Base-by-base conservation (phyloP, 805 yeast species). In the Metschnikowia henanensis region DNA sequence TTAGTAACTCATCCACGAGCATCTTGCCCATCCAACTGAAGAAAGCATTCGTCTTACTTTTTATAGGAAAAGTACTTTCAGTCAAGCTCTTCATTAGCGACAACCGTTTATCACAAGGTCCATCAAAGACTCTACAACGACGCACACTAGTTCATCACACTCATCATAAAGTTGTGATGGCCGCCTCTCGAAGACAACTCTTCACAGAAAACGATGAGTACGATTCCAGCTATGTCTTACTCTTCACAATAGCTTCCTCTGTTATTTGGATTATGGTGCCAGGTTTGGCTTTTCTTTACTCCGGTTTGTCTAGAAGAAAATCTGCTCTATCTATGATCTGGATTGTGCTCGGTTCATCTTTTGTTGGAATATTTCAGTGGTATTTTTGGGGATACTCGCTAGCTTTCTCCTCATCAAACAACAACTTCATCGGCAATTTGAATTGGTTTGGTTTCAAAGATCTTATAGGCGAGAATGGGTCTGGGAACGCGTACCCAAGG, bases 311-410 rank as follows among this genome's bases (percentile, higher is more conserved):
- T 10, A 73, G 97, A 59, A 72, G 97, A 58, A 90, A 90, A 63
- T 81, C 89, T n/a, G 96, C 97, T 0, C 70, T 90, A 35, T 83
- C 92, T 15, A 77, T 88, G 77, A 81, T 90, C 23, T 88, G 95
- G 86, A 80, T 84, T 7, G 81, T 80, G n/a, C 61, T 88, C 31
- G 77, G 83, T 76, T 77, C 89, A 5, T 81, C 87, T 5, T 75
- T 84, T 51, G 80, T 89, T 6, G 89, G 86, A 1, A 75, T 80
- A 41, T 80, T 90, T 59, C 96, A 90, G 61, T 92, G 98, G 98
- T 92, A 90, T 65, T 89, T 92, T 61, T 94, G 98, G 97, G 99
- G 98, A 50, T 92, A 88, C 62, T 88, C 97, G 0, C 67, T 92
- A 33, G 95, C 98, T 4, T 90, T 94, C 58, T 81, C 92, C 0